phyloP scores from a whole-genome alignment of 768 basidiomycete species.

The Neoboletus subvelutipes region DNA sequence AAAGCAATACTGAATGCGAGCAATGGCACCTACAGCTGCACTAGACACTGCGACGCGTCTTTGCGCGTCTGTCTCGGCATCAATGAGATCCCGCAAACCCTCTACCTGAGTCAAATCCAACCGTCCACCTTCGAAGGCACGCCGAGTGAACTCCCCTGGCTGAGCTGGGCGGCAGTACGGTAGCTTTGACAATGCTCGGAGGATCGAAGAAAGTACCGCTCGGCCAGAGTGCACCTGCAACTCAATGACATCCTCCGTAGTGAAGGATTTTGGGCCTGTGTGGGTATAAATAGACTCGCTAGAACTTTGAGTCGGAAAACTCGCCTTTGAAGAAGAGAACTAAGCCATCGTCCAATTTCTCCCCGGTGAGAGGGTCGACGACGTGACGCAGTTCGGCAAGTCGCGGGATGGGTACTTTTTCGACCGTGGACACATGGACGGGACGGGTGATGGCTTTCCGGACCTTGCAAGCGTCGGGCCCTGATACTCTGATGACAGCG shows the following conservation, averaged over 20 bases:
- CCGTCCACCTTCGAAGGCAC: slow-evolving; percentile 77
- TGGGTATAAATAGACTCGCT: background rate
- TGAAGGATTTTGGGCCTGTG: slow-evolving; percentile 77
- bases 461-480: slow-evolving; percentile 64
- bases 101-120: slow-evolving; percentile 89
- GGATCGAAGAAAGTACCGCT: slow-evolving; percentile 71
- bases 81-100: slow-evolving; percentile 81
- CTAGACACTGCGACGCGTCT: slow-evolving; percentile 68
- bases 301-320: slow-evolving; percentile 11
- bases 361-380: slow-evolving; percentile 57
- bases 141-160: slow-evolving; percentile 86
- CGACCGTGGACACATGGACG: background rate
- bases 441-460: slow-evolving; percentile 59
- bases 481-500: slow-evolving; percentile 80
- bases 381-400: slow-evolving; percentile 70
- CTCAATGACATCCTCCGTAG: slow-evolving; percentile 79
- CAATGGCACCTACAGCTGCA: slow-evolving; percentile 54
- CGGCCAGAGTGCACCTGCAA: slow-evolving; percentile 86
- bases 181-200: slow-evolving; percentile 59
- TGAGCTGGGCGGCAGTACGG: slow-evolving; percentile 75
- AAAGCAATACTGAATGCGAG: background rate
- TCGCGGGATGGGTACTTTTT: slow-evolving; percentile 52
- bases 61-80: slow-evolving; percentile 86
- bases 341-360: slow-evolving; percentile 75
- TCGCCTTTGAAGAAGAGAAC: slow-evolving; percentile 80